phyloP scores from a whole-genome alignment of 345 rosid genomes.

The Isatis tinctoria region DNA sequence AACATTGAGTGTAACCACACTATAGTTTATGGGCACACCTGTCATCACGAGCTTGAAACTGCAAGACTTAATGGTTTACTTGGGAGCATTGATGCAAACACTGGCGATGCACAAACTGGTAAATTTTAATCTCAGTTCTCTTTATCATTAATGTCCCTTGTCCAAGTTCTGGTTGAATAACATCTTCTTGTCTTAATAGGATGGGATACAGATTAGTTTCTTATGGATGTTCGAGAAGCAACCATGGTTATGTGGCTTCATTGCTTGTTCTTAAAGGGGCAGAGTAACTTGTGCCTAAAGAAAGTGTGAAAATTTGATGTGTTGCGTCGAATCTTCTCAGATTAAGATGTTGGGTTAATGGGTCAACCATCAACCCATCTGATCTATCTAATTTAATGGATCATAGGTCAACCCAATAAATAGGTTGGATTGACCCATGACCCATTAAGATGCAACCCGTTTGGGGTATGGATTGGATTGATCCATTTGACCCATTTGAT shows the following conservation, averaged over 20 bases:
- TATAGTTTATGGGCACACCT: slow-evolving; percentile 92
- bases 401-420: no score
- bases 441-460: no score
- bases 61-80: slow-evolving; percentile 83
- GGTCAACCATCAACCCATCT: no score
- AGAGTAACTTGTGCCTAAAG: no score
- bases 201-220: slow-evolving; percentile 96
- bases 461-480: no score
- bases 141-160: not conserved
- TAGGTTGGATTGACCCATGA: no score
- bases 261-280: no score
- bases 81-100: slow-evolving; percentile 92
- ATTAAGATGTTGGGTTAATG: no score
- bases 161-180: not conserved
- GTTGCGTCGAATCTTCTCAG: no score
- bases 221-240: slow-evolving; percentile 80
- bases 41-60: slow-evolving; percentile 94
- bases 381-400: no score
- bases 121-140: not conserved
- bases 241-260: slow-evolving; percentile 92
- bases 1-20: slow-evolving; percentile 96
- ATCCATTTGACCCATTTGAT: no score
- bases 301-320: no score
- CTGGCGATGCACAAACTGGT: slow-evolving; percentile 93
- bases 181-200: slow-evolving; percentile 38